Percentiles rank a stretch among this genome's conserved stretches.
Conservation (phyloP, 2,329 filamentous ascomycete species). For the Paraphaeosphaeria sporulosa region DNA sequence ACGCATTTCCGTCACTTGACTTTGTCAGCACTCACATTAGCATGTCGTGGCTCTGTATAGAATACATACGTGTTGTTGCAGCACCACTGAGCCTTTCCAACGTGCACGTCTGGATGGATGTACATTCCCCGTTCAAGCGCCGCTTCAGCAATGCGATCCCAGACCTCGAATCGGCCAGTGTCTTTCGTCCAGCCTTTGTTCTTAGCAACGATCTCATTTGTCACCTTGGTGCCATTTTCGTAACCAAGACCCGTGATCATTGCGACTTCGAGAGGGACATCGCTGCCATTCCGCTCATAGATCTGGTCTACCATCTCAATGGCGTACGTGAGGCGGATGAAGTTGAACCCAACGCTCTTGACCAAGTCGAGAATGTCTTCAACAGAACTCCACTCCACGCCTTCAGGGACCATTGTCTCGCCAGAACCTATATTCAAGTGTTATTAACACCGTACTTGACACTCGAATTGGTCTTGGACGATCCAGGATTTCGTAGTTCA, state of each 20-base stretch:
- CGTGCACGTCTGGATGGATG: constrained; percentile 43
- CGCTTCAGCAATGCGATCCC: constrained; percentile 37
- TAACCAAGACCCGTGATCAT: constrained; percentile 51
- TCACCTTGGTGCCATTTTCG: constrained; percentile 51
- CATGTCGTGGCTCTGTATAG: no score
- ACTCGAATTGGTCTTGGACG: no score
- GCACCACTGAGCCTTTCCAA: constrained; percentile 44
- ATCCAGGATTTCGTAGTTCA: no score
- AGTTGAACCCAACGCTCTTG: constrained; percentile 64
- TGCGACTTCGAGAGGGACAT: constrained; percentile 50
- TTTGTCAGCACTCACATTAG: no score
- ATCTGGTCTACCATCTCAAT: constrained; percentile 54
- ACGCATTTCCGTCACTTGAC: constrained; percentile 62
- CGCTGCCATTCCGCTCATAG: constrained; percentile 48
- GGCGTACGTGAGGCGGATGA: constrained; percentile 61
- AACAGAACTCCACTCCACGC: constrained; percentile 63
- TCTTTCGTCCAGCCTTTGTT: constrained; percentile 49
- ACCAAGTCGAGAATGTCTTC: constrained; percentile 62
- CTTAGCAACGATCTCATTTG: constrained; percentile 44
- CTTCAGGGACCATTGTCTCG: constrained; percentile 67
- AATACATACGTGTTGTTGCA: constrained; percentile 31
- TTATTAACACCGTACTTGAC: no score
- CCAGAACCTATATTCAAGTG: constrained; percentile 52
- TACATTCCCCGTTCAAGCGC: constrained; percentile 41
- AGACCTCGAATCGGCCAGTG: constrained; percentile 51